Evolutionary conservation across 371 early-diverging fungal genomes (phyloP).

Genomic region (Mortierella sp.): DNA sequence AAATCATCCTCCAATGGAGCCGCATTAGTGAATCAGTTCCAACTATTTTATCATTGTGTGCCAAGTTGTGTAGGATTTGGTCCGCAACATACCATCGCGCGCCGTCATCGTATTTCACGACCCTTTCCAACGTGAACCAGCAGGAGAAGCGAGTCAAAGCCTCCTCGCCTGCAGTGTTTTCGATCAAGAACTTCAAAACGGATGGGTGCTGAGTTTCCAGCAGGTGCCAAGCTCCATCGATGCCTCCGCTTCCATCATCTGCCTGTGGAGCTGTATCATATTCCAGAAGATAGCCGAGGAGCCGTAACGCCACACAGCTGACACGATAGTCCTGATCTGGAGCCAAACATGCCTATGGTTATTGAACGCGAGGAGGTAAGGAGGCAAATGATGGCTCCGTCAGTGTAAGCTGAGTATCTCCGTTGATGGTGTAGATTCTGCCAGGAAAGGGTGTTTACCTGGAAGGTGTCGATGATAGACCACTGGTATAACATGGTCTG

Average conservation of each 20-base stretch:
- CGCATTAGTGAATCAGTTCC: background rate
- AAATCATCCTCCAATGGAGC: too few species aligned
- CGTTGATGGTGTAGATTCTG: too few species aligned
- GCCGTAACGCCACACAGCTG: conserved; percentile 49
- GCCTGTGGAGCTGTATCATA: conserved; percentile 21
- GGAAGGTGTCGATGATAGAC: conserved; percentile 46
- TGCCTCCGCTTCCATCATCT: background rate
- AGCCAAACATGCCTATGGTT: conserved; percentile 25
- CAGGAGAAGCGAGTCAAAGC: conserved; percentile 53
- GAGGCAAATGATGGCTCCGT: too few species aligned
- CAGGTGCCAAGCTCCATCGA: conserved; percentile 18
- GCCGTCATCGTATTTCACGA: conserved; percentile 45
- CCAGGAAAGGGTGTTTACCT: conserved; percentile 11
- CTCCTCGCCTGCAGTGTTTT: conserved; percentile 41
- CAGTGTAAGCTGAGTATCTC: too few species aligned
- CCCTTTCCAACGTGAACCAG: conserved; percentile 43
- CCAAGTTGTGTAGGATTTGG: background rate
- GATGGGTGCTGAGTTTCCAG: conserved; percentile 27
- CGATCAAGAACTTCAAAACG: conserved; percentile 45
- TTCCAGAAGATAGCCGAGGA: conserved; percentile 49
- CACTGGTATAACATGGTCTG: conserved; percentile 44
- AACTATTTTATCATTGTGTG: background rate
- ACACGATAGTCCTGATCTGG: conserved; percentile 53
- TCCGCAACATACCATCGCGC: conserved; percentile 51
- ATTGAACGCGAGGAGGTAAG: background rate